phyloP scores from a whole-genome alignment of 1,139 yeast species.

The Meyerozyma elateridarum region DNA sequence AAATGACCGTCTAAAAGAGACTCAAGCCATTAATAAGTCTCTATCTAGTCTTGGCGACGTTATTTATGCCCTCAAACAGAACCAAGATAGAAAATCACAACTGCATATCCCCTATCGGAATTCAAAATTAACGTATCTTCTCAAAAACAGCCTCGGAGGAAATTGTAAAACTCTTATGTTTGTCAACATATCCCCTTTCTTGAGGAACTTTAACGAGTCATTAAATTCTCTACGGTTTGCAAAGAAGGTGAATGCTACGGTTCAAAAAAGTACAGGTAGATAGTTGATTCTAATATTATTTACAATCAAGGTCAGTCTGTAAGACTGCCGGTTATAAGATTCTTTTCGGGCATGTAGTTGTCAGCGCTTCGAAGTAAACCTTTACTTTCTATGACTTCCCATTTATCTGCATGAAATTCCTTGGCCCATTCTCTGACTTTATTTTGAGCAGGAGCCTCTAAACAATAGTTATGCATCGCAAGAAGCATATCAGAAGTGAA shows the following conservation, averaged over 20 bases:
- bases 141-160: conserved; percentile 83
- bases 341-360: conserved; percentile 25
- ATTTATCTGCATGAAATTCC: conserved; percentile 34
- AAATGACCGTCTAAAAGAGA: conserved; percentile 80
- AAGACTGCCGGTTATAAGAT: conserved; percentile 14
- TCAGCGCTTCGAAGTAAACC: conserved; percentile 38
- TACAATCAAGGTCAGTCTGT: conserved; percentile 3
- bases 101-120: conserved; percentile 51
- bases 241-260: conserved; percentile 65
- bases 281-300: conserved; percentile 3
- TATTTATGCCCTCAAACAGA: conserved; percentile 61
- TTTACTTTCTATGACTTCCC: conserved; percentile 40
- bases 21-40: conserved; percentile 86
- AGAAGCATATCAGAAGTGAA: conserved; percentile 49
- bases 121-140: conserved; percentile 68
- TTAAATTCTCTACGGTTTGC: conserved; percentile 87
- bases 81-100: conserved; percentile 17
- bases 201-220: conserved; percentile 65
- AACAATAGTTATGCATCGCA: conserved; percentile 59
- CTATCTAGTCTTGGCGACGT: conserved; percentile 90
- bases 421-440: conserved; percentile 53
- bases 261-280: conserved; percentile 13
- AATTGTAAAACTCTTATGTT: conserved; percentile 89
- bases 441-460: conserved; percentile 43
- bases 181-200: conserved; percentile 77